Conservation (phyloP, 805 yeast genomes). For the Ogataea paraovalis region DNA sequence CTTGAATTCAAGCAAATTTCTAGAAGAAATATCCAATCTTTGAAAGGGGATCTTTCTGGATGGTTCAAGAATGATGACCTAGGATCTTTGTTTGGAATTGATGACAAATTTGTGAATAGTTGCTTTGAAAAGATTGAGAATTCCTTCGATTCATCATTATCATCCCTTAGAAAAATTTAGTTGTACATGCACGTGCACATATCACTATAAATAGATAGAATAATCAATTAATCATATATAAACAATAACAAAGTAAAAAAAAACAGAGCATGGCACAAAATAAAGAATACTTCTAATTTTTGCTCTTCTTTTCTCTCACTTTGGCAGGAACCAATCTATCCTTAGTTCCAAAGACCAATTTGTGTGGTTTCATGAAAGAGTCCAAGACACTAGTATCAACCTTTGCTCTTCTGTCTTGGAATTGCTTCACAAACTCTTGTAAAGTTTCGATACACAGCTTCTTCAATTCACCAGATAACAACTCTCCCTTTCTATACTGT, state of each 20-base stretch:
- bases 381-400: conserved; percentile 61
- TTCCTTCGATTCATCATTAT: conserved; percentile 13
- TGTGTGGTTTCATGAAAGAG: conserved; percentile 80
- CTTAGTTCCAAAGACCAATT: conserved; percentile 67
- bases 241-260: neutral
- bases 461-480: conserved; percentile 92
- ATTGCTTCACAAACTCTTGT: conserved; percentile 72
- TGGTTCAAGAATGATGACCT: conserved; percentile 20
- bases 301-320: conserved; percentile 42
- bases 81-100: conserved; percentile 20
- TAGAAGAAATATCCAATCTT: conserved; percentile 8
- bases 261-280: neutral
- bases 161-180: conserved; percentile 12
- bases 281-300: conserved; percentile 11
- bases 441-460: conserved; percentile 75
- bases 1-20: conserved; percentile 15
- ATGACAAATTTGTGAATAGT: conserved; percentile 7
- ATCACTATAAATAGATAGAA: neutral
- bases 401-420: conserved; percentile 72
- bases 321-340: conserved; percentile 73
- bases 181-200: neutral
- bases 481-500: conserved; percentile 71
- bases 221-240: neutral
- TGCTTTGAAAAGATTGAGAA: conserved; percentile 11
- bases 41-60: conserved; percentile 2